Conservation (phyloP, 768 basidiomycete genomes). For the Podaxis rugospora region DNA sequence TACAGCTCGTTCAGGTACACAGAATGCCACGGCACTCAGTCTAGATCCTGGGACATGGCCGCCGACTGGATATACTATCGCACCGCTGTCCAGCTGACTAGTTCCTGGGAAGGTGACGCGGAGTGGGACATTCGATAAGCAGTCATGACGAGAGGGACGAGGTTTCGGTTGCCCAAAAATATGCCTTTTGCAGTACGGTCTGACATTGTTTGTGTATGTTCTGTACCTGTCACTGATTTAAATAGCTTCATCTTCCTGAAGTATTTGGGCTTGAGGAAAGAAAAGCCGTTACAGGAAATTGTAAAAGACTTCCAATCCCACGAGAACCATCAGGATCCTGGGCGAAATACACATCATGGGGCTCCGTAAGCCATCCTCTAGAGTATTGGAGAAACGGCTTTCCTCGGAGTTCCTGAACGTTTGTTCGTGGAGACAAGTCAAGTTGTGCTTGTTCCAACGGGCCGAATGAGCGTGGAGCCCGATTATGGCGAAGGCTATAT, state of each 20-base stretch:
- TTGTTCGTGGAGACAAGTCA: neutral
- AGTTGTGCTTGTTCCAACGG: neutral
- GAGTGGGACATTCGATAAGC: neutral
- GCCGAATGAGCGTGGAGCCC: neutral
- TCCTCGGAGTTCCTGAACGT: conserved; percentile 4
- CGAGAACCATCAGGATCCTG: conserved; percentile 3
- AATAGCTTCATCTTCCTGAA: neutral
- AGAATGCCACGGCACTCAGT: neutral
- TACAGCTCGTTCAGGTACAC: conserved; percentile 1
- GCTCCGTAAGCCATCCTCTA: neutral
- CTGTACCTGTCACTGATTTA: neutral
- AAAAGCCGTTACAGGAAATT: neutral
- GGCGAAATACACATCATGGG: neutral
- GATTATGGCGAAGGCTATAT: too few relatives aligned
- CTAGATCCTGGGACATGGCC: neutral
- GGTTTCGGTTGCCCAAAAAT: neutral
- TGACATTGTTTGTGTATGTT: neutral
- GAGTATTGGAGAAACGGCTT: neutral
- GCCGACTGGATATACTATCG: neutral
- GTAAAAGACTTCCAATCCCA: neutral
- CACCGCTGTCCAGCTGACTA: neutral
- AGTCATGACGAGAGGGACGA: neutral
- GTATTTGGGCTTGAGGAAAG: neutral
- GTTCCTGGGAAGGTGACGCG: neutral
- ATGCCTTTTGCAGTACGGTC: neutral